Conservation (phyloP, 176 grass and related monocot genomes). For the Cenchrus purpureus region DNA sequence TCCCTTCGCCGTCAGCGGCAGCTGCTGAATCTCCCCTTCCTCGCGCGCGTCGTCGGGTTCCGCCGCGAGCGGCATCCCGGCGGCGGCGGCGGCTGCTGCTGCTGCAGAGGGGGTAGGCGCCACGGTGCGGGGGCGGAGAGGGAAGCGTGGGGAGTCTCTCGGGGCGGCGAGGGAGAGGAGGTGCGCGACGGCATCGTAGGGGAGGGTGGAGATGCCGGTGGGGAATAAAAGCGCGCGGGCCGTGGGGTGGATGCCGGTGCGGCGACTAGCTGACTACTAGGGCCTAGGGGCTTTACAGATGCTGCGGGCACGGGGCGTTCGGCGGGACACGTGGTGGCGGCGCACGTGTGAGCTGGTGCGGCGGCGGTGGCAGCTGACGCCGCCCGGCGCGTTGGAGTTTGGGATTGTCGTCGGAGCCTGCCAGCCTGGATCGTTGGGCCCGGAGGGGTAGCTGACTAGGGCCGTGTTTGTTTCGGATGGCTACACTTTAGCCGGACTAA, state of each 20-base stretch:
- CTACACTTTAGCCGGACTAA: too few relatives aligned
- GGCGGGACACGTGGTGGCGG: constrained; percentile 42
- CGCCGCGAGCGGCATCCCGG: constrained; percentile 19
- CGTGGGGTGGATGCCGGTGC: constrained; percentile 21
- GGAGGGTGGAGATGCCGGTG: constrained; percentile 6
- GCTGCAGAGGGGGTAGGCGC: constrained; percentile 23
- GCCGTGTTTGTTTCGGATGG: too few relatives aligned
- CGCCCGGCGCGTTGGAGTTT: constrained; percentile 36
- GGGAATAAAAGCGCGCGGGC: constrained; percentile 57
- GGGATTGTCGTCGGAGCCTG: constrained; percentile 19
- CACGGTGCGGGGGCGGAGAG: constrained; percentile 10
- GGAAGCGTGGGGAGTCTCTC: neutral
- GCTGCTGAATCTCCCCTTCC: neutral
- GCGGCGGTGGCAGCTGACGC: constrained; percentile 43
- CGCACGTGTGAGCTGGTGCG: constrained; percentile 50
- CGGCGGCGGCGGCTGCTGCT: neutral
- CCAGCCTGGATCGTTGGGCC: neutral
- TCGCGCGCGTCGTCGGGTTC: constrained; percentile 18
- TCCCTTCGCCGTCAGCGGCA: neutral
- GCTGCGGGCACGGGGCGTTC: constrained; percentile 12
- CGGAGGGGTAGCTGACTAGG: neutral
- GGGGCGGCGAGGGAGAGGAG: constrained; percentile 10
- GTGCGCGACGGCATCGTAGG: constrained; percentile 42
- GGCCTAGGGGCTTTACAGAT: constrained; percentile 47
- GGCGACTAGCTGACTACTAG: constrained; percentile 11